phyloP scores from a whole-genome alignment of 257 asterid species.

The Thymus mandschuricus region DNA sequence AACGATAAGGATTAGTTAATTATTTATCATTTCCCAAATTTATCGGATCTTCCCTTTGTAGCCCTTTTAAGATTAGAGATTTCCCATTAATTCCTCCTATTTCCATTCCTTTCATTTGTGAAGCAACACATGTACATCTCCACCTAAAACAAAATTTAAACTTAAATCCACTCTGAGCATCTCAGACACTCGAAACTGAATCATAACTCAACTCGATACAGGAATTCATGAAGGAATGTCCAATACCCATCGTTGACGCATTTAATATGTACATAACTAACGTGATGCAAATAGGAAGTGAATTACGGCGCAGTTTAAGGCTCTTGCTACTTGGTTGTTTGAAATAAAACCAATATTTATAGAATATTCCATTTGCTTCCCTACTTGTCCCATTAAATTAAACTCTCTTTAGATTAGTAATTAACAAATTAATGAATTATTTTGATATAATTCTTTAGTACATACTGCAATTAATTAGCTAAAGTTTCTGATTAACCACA shows the following conservation, averaged over 20 bases:
- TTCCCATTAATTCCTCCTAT: background rate
- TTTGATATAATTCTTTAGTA: background rate
- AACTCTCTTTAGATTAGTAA: background rate
- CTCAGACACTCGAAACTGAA: too few relatives aligned
- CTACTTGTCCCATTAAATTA: slow-evolving; percentile 18
- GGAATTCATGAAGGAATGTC: too few relatives aligned
- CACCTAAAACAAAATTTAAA: background rate
- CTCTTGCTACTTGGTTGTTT: background rate
- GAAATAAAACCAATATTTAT: background rate
- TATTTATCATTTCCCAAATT: background rate
- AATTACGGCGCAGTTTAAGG: slow-evolving; percentile 33
- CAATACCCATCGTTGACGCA: too few relatives aligned
- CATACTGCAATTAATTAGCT: background rate
- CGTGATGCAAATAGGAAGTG: too few relatives aligned
- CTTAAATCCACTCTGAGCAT: too few relatives aligned
- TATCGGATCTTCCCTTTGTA: slow-evolving; percentile 15
- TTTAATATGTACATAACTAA: too few relatives aligned
- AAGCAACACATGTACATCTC: background rate
- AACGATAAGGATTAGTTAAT: background rate
- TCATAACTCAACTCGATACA: too few relatives aligned
- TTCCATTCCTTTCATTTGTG: background rate
- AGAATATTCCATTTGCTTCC: slow-evolving; percentile 23
- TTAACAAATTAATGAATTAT: slow-evolving; percentile 11
- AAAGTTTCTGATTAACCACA: background rate
- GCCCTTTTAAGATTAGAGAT: too few relatives aligned